These are phyloP conservation scores for Penicillium turbatum DNA, from an alignment of 495 filamentous ascomycete genomes.

Conservation along the genomic window DNA sequence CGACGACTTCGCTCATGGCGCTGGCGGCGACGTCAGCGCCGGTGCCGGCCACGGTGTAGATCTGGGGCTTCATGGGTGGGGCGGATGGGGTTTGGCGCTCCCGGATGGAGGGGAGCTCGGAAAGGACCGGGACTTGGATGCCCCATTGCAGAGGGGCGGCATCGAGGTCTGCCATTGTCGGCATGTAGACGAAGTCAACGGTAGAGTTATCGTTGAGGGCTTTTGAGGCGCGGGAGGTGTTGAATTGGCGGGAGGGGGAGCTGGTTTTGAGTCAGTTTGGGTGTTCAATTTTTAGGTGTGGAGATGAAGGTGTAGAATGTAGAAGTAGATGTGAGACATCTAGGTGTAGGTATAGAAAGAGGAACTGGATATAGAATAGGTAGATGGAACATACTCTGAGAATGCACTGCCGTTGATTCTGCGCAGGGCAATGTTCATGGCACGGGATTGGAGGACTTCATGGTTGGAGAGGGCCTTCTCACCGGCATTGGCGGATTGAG, in stretches of 20 bases:
- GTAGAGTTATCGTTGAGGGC: conserved; percentile 54
- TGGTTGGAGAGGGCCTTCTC: conserved; percentile 46
- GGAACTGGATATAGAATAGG: too few relatives aligned
- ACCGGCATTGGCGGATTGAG: conserved; percentile 34
- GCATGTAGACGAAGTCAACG: conserved; percentile 63
- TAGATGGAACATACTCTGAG: conserved; percentile 32
- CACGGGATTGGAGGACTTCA: conserved; percentile 48
- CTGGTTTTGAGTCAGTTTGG: conserved; percentile 21
- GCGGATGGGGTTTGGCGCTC: conserved; percentile 18
- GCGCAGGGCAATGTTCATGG: conserved; percentile 52
- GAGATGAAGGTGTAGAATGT: not conserved
- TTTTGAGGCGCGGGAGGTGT: conserved; percentile 53
- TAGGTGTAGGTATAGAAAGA: not conserved
- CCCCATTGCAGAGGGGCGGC: conserved; percentile 23
- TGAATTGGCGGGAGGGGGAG: conserved; percentile 50
- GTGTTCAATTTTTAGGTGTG: not conserved
- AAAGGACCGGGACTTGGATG: conserved; percentile 52
- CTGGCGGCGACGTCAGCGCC: conserved; percentile 50
- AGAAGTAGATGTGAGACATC: not conserved
- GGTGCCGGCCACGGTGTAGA: conserved; percentile 51
- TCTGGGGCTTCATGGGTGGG: conserved; percentile 52
- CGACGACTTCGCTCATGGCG: conserved; percentile 56
- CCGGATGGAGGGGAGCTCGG: conserved; percentile 37
- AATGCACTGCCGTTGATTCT: conserved; percentile 42
- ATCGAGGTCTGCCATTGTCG: conserved; percentile 45